A percentile compares a stretch with the other conserved stretches of the same genome.
Conservation (phyloP, 139 green algal species). For the Parachlorella kessleri region DNA sequence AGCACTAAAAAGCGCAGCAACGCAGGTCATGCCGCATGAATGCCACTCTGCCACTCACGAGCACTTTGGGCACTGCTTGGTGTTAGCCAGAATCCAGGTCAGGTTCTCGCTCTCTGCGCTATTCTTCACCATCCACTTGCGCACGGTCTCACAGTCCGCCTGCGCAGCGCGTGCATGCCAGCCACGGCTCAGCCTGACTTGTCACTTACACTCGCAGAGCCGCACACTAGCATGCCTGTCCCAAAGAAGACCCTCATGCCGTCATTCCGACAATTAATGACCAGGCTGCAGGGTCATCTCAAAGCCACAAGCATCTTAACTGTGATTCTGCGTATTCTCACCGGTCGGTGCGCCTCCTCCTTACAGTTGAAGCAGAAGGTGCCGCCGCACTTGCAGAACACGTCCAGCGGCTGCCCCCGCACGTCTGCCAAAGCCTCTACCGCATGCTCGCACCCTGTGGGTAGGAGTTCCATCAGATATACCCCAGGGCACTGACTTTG, state of each 20-base stretch:
- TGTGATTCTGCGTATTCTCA: no score
- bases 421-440: conserved; percentile 61
- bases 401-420: conserved; percentile 50
- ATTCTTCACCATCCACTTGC: conserved; percentile 71
- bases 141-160: conserved; percentile 17
- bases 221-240: no score
- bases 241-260: no score
- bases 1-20: no score
- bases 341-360: conserved; percentile 81
- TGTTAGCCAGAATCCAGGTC: conserved; percentile 84
- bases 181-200: no score
- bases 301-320: no score
- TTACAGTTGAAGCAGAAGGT: conserved; percentile 81
- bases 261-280: no score
- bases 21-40: no score
- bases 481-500: no score
- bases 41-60: conserved; percentile 12
- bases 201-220: no score
- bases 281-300: no score
- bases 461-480: background rate
- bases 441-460: conserved; percentile 65
- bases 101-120: conserved; percentile 83
- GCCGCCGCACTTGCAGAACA: conserved; percentile 70
- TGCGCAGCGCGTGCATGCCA: no score
- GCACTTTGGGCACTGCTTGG: conserved; percentile 84